These are phyloP conservation scores for Populus pruinosa DNA, from an alignment of 345 rosid genomes.

Conservation along the genomic window DNA sequence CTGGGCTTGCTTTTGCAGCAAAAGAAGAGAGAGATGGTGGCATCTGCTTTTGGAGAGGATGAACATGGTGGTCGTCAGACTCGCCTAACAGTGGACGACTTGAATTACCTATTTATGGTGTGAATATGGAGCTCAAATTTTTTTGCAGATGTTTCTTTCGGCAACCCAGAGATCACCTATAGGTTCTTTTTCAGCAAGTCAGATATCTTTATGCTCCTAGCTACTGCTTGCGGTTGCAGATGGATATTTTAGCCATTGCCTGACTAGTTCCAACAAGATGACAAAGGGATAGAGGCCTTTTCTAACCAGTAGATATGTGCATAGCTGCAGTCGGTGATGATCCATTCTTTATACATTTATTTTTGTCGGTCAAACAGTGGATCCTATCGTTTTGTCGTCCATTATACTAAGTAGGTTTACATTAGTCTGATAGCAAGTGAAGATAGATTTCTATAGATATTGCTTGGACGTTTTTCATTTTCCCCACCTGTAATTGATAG, in stretches of 20 bases:
- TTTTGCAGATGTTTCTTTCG: conserved; percentile 11
- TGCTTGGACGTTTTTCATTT: background rate
- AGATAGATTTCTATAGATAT: conserved; percentile 8
- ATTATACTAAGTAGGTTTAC: conserved; percentile 1
- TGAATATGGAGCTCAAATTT: conserved; percentile 29
- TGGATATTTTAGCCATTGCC: background rate
- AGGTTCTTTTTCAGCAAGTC: conserved; percentile 22
- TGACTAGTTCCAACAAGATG: background rate
- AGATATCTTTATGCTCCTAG: background rate
- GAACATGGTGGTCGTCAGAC: conserved; percentile 67
- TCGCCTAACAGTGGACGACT: conserved; percentile 79
- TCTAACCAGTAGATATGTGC: background rate
- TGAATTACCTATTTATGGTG: conserved; percentile 78
- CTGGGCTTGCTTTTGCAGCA: conserved; percentile 39
- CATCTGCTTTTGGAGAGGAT: conserved; percentile 96
- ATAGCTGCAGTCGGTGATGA: conserved; percentile 5
- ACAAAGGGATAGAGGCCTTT: background rate
- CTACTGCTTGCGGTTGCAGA: conserved; percentile 10
- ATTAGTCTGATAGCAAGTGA: conserved; percentile 11
- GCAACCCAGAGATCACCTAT: conserved; percentile 24
- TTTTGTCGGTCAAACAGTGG: conserved; percentile 2
- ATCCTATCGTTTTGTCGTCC: background rate
- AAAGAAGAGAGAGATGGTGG: conserved; percentile 94
- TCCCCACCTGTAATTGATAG: conserved; percentile 17
- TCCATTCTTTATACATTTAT: conserved; percentile 3